Base-by-base conservation (phyloP, 179 eudicot genomes). In the Corrigiola litoralis region DNA sequence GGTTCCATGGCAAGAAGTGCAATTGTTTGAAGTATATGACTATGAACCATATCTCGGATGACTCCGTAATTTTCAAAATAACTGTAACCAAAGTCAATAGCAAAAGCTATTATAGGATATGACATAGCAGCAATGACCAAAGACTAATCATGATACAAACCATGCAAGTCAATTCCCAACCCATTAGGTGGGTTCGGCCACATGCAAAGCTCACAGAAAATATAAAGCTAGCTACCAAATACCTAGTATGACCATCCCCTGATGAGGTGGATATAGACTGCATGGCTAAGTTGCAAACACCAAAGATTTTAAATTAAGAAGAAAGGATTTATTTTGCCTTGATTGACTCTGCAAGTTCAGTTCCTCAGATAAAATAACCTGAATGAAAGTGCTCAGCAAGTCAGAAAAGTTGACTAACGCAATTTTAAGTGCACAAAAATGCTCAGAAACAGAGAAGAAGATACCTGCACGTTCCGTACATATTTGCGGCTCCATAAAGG, bases 1-100 rank as follows among this genome's bases (percentile, higher is more conserved):
- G 74, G 67, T 58, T 77, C 77, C 77, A 77, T 68, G 42, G 74
- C 77, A 38, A 73, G 68, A 58, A 77, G 61, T 58, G 71, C 81
- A 20, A 72, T 36, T 31, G 58, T 73, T 36, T 73, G 78, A 28
- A 73, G 68, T 52, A 73, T 53, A 69, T 69, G 77, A 60, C 69
- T 69, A 24, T 77, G 77, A 25, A 65, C 65, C 46, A 69, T 72
- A 21, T 64, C 77, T 4, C 60, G 42, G 42, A 72, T 69, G 42
- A 77, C 51, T 52, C 77, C 81, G 60, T 59, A 73, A 53, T 46
- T 63, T 54, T 61, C 74, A 32, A 53, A 60, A 65, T 68, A 59
- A 55, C 75, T 75, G 64, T 29, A 29, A 16, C 27, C 10, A 27
- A 47, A 41, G 60, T 38, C 2, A 14, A 3, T 6, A 3, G 5